These are phyloP conservation scores for Apiospora sp. DNA, from an alignment of 2,329 filamentous ascomycete genomes.

Conservation along the genomic window DNA sequence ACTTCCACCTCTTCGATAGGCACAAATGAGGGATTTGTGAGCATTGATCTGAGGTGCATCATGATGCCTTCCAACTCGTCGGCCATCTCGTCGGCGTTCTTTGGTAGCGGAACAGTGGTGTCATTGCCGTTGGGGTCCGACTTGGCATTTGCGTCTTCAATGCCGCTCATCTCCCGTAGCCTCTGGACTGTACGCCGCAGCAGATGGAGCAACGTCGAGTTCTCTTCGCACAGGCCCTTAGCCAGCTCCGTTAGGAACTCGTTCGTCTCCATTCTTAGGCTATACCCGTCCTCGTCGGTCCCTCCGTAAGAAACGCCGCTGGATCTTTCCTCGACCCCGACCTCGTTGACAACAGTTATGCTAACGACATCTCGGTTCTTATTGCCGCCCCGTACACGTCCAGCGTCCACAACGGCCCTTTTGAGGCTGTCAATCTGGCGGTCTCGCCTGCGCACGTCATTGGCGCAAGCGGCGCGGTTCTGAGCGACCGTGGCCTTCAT, in stretches of 20 bases:
- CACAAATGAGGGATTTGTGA: slow-evolving; percentile 96
- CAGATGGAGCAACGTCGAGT: slow-evolving; percentile 79
- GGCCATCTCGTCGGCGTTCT: slow-evolving; percentile 70
- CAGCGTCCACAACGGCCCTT: slow-evolving; percentile 79
- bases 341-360: slow-evolving; percentile 65
- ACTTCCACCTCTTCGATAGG: slow-evolving; percentile 92
- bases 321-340: slow-evolving; percentile 53
- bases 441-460: slow-evolving; percentile 90
- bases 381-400: slow-evolving; percentile 65
- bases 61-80: slow-evolving; percentile 79
- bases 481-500: slow-evolving; percentile 84
- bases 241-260: slow-evolving; percentile 88
- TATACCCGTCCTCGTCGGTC: slow-evolving; percentile 65
- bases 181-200: slow-evolving; percentile 75
- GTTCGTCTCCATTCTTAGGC: slow-evolving; percentile 85
- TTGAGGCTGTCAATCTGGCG: slow-evolving; percentile 89
- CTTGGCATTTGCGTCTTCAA: slow-evolving; percentile 42
- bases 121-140: slow-evolving; percentile 31
- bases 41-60: slow-evolving; percentile 79
- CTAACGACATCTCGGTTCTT: slow-evolving; percentile 63
- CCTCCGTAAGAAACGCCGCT: slow-evolving; percentile 39
- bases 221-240: slow-evolving; percentile 87
- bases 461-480: slow-evolving; percentile 85
- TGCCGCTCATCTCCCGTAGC: slow-evolving; percentile 74
- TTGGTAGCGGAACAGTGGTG: slow-evolving; percentile 41